A percentile compares a stretch with the other conserved stretches of the same genome.
Evolutionary conservation across 1,284 basidiomycete genomes (phyloP).

Genomic region (Cutaneotrichosporon cavernicola): DNA sequence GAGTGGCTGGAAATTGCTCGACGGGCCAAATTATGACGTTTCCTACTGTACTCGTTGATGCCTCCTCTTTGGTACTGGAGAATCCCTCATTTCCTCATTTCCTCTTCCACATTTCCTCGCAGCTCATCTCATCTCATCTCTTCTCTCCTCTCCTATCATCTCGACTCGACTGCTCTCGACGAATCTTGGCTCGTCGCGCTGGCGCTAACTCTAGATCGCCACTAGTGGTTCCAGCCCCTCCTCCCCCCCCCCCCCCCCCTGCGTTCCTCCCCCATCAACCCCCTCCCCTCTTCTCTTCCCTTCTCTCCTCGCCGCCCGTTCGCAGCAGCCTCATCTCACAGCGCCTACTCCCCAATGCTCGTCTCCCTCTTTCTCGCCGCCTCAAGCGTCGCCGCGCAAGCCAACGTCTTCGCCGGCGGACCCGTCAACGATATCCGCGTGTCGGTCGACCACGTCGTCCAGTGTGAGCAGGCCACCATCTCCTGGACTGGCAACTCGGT

Average conservation of each 20-base stretch:
- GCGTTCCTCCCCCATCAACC: neutral
- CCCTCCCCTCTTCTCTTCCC: no score
- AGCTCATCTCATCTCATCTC: neutral
- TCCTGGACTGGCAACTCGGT: slow-evolving; percentile 42
- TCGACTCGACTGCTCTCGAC: neutral
- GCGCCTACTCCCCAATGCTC: neutral
- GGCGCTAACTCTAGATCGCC: neutral
- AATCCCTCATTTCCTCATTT: neutral
- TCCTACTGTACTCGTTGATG: no score
- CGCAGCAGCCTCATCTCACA: no score
- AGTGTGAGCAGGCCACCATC: slow-evolving; percentile 44
- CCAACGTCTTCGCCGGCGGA: slow-evolving; percentile 8
- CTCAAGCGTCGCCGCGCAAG: neutral
- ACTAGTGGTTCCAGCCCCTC: no score
- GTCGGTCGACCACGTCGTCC: slow-evolving; percentile 35
- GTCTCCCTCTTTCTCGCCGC: slow-evolving; percentile 4
- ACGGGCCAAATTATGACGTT: neutral
- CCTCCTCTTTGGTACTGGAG: no score
- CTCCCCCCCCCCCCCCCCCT: neutral
- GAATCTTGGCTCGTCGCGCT: neutral
- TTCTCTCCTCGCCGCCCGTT: no score
- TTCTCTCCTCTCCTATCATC: neutral
- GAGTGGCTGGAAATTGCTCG: neutral
- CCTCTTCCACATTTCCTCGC: neutral
- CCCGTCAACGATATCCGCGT: slow-evolving; percentile 45